These are phyloP conservation scores for Tausonia pullulans DNA, from an alignment of 1,284 basidiomycete species.

Conservation along the genomic window DNA sequence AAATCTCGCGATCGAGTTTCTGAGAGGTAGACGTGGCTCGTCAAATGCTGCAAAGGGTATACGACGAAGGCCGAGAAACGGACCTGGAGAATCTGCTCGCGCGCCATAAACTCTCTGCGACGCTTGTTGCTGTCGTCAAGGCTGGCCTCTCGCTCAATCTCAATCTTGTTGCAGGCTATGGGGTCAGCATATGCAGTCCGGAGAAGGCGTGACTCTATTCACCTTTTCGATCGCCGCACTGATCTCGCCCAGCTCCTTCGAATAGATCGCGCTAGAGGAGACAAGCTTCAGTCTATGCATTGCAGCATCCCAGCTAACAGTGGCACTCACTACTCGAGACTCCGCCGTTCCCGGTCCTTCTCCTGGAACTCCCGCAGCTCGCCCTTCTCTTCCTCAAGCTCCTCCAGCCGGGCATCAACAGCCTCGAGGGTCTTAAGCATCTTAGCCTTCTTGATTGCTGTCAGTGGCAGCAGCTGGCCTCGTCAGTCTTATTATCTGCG, in stretches of 20 bases:
- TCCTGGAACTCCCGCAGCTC: slow-evolving; percentile 94
- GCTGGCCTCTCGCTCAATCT: slow-evolving; percentile 62
- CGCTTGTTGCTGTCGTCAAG: slow-evolving; percentile 71
- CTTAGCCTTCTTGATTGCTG: slow-evolving; percentile 75
- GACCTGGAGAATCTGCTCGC: slow-evolving; percentile 74
- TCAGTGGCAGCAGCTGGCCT: neutral
- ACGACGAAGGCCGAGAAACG: slow-evolving; percentile 24
- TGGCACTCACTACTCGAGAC: slow-evolving; percentile 62
- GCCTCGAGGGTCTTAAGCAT: slow-evolving; percentile 82
- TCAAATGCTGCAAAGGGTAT: neutral
- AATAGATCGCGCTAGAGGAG: slow-evolving; percentile 53
- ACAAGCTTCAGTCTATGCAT: no score
- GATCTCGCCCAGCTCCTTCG: slow-evolving; percentile 81
- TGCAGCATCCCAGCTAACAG: no score
- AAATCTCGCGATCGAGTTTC: slow-evolving; percentile 63
- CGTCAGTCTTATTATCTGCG: no score
- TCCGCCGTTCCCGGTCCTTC: slow-evolving; percentile 87
- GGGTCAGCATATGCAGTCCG: neutral
- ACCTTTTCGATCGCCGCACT: slow-evolving; percentile 66
- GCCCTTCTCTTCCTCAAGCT: slow-evolving; percentile 94
- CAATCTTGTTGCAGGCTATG: slow-evolving; percentile 33
- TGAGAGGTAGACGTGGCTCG: slow-evolving; percentile 26
- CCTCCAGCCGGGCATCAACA: slow-evolving; percentile 77
- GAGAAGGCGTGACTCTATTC: slow-evolving; percentile 7
- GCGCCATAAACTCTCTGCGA: slow-evolving; percentile 64